Evolutionary conservation across 2,329 filamentous ascomycete species (phyloP).

Genomic region (Drechmeria coniospora): DNA sequence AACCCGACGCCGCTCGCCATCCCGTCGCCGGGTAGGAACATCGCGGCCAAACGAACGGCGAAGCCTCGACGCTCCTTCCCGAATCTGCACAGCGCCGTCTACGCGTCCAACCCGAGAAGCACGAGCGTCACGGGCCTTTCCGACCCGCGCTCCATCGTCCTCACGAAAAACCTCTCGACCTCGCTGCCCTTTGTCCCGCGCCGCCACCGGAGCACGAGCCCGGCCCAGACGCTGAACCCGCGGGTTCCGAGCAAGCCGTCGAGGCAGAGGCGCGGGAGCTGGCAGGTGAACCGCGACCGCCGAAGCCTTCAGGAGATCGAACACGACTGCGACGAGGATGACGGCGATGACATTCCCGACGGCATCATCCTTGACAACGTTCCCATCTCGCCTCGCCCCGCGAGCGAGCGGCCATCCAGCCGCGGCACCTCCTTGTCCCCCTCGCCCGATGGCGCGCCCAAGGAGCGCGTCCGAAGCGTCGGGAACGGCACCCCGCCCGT

Average conservation of each 20-base stretch:
- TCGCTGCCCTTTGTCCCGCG: conserved; percentile 22
- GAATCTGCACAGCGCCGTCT: conserved; percentile 29
- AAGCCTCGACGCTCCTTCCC: conserved; percentile 27
- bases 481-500: conserved; percentile 50
- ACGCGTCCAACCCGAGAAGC: conserved; percentile 33
- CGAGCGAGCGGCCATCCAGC: conserved; percentile 38
- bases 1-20: too few relatives aligned
- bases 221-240: conserved; percentile 28
- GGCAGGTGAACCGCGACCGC: conserved; percentile 49
- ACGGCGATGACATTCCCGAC: conserved; percentile 64
- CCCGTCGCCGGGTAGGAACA: too few relatives aligned
- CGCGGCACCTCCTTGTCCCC: conserved; percentile 35
- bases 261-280: conserved; percentile 45
- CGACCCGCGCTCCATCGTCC: conserved; percentile 17
- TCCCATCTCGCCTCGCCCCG: conserved; percentile 59
- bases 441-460: conserved; percentile 35
- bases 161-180: conserved; percentile 14
- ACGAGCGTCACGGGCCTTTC: conserved; percentile 26
- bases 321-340: conserved; percentile 60
- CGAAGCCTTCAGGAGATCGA: conserved; percentile 60
- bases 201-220: conserved; percentile 36
- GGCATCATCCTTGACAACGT: conserved; percentile 70
- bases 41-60: conserved; percentile 14
- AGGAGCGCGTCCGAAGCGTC: conserved; percentile 36
- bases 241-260: conserved; percentile 23